Base-by-base conservation (phyloP, 1,139 yeast genomes). In the Nakaseomyces bracarensis region DNA sequence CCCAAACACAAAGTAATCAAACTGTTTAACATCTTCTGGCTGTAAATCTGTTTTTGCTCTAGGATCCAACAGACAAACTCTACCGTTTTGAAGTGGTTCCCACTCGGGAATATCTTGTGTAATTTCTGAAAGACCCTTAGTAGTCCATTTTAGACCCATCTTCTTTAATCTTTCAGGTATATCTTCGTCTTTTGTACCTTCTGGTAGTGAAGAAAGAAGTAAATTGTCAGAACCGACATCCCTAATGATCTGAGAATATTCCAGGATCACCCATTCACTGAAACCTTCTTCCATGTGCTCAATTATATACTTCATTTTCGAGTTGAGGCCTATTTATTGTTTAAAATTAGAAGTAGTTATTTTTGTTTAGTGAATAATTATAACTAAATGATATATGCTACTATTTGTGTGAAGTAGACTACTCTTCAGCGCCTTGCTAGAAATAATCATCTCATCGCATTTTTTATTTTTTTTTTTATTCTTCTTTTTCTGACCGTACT, bases 261-360 rank as follows among this genome's bases (percentile, higher is more conserved):
- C 98, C 19, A 91, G 71, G 36, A 76, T 73, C 34, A 89, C 97
- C 98, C 98, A 91, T 54, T 84, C 93, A 52, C 95, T 85, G 71
- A 91, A 86, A 1, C 95, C 96, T 48, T 80, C 84, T 64, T 91
- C 98, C 96, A 91, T 87, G 61, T 91, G 98, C 65, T 91, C 98
- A 44, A 91, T 86, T 43, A 91, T 77, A 69, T 86, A 89, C 64
- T 84, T 86, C 94, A 85, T 84, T 27, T 13, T 14, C n/a, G n/a
- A n/a, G n/a, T n/a, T 8, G n/a, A 25, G 27, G n/a, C n/a, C n/a
- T 2, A 4, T 25, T 25, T 25, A n/a, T 25, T 25, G n/a, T 21
- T 21, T 8, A 21, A 21, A 8, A 2, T 21, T n/a, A n/a, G n/a
- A n/a, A n/a, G n/a, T n/a, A n/a, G n/a, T n/a, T n/a, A n/a, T 22